A percentile compares a stretch with the other conserved stretches of the same genome.
These are phyloP conservation scores for Pichia sp. DNA, from an alignment of 1,139 yeast species.

Conservation along the genomic window DNA sequence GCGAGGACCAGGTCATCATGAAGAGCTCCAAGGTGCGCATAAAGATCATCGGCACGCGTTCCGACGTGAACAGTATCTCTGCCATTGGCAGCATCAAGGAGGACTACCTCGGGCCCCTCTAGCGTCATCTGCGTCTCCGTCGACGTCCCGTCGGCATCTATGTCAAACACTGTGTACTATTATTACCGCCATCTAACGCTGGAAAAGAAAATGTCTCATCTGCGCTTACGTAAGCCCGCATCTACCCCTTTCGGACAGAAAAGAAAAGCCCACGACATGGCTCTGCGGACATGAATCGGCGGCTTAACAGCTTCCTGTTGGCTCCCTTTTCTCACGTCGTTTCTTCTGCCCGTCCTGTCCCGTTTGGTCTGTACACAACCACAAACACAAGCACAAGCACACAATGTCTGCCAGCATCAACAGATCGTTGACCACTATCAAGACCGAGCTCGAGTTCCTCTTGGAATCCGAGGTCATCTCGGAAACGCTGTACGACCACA, in stretches of 20 bases:
- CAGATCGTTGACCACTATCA: slow-evolving; percentile 70
- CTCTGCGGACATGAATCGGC: not conserved
- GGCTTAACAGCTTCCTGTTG: not conserved
- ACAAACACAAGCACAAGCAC: not conserved
- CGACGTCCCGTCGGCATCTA: not conserved
- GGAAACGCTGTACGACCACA: slow-evolving; percentile 49
- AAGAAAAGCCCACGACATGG: not conserved
- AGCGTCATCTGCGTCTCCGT: slow-evolving; percentile 1
- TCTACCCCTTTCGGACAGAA: not conserved
- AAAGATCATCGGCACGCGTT: slow-evolving; percentile 94
- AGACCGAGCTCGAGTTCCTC: slow-evolving; percentile 77
- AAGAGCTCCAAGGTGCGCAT: slow-evolving; percentile 91
- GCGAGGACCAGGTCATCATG: slow-evolving; percentile 91
- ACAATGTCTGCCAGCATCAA: slow-evolving; percentile 56
- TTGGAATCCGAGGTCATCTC: slow-evolving; percentile 73
- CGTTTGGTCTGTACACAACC: too few relatives aligned
- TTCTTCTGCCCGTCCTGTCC: not conserved
- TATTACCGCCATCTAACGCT: not conserved
- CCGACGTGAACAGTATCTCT: slow-evolving; percentile 94
- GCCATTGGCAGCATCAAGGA: slow-evolving; percentile 98
- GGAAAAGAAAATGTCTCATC: not conserved
- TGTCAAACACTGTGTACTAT: not conserved
- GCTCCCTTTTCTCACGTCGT: not conserved
- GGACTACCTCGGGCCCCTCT: slow-evolving; percentile 86
- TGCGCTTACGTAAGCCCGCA: not conserved